A percentile compares a stretch with the other conserved stretches of the same genome.
phyloP scores from a whole-genome alignment of 2,329 filamentous ascomycete species.

The Akanthomyces lecanii region DNA sequence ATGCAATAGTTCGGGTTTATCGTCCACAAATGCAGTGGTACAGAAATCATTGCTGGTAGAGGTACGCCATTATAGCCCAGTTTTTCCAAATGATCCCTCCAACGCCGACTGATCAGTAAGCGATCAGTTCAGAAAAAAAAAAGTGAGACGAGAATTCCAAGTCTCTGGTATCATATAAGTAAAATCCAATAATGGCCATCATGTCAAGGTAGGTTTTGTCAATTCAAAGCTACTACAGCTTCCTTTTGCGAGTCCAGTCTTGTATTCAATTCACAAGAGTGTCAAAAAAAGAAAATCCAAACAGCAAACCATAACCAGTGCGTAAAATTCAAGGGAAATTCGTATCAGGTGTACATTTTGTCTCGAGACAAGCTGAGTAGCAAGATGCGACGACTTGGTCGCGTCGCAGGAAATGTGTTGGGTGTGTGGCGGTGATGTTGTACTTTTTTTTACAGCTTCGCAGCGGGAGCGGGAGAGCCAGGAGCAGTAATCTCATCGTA shows the following conservation, averaged over 20 bases:
- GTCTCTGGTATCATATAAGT: slow-evolving; percentile 14
- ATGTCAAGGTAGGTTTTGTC: slow-evolving; percentile 16
- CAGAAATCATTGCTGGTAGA: slow-evolving; percentile 9
- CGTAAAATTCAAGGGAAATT: not conserved
- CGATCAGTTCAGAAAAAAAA: not conserved
- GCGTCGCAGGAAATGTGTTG: not conserved
- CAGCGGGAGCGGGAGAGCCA: slow-evolving; percentile 55
- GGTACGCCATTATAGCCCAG: not conserved
- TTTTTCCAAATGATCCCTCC: not conserved
- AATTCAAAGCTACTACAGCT: slow-evolving; percentile 18
- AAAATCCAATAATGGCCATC: slow-evolving; percentile 14
- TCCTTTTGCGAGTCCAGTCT: slow-evolving; percentile 10
- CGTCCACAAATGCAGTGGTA: not conserved
- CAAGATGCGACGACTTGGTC: not conserved
- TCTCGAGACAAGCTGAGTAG: not conserved
- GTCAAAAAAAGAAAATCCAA: not conserved
- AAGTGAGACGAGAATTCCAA: slow-evolving; percentile 2
- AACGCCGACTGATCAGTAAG: not conserved
- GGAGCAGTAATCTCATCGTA: slow-evolving; percentile 85
- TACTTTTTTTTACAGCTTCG: slow-evolving; percentile 52
- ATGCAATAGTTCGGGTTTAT: not conserved
- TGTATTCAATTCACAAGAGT: slow-evolving; percentile 1
- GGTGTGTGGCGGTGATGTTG: not conserved
- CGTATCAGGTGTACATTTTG: slow-evolving; percentile 8
- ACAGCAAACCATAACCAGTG: slow-evolving; percentile 4